Base-by-base conservation (phyloP, 495 filamentous ascomycete species). In the Hypoxylon subgilvum region DNA sequence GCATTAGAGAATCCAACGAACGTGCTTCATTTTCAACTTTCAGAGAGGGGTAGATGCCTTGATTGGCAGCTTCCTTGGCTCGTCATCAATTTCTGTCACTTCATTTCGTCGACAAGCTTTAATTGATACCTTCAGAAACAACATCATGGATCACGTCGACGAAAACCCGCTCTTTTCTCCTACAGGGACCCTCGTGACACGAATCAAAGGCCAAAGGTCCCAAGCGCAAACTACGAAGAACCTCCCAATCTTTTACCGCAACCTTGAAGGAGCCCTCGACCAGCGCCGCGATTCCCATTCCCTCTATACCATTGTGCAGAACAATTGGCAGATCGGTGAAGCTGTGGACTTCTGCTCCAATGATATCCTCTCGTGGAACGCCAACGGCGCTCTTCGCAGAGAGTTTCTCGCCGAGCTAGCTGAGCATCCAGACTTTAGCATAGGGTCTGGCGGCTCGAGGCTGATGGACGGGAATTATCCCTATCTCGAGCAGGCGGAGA, bases 401-500 rank as follows among this genome's bases (percentile, higher is more conserved):
- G 61, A 61, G 7, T 78, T 77, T 49, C 57, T 75, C n/a, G 17
- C 52, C 3, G 76, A 79, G 52, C 69, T 79, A 1, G 52, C 13
- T 2, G 32, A 32, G 1, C 12, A 68, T 14, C 57, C 65, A 0
- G 14, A 60, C 18, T 72, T 71, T 23, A 36, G 43, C 2, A 39
- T 76, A 0, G 71, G 73, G 12, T 70, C 69, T 25, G 61, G 66
- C 0, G 79, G 77, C 5, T 78, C 75, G 2, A 69, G 79, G 2
- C 60, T 80, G 1, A 66, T 75, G 14, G 73, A 86, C 59, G 86
- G 86, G 8, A 87, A 87, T 61, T 84, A 79, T 1, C 44, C 57
- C 0, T 87, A 85, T 61, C 74, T 83, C 0, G 81, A 86, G 52
- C 60, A 77, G 2, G 69, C 86, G 0, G 86, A 88, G 63, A 57